Evolutionary conservation across 768 basidiomycete species (phyloP).

Genomic region (Boletus subparvulus): DNA sequence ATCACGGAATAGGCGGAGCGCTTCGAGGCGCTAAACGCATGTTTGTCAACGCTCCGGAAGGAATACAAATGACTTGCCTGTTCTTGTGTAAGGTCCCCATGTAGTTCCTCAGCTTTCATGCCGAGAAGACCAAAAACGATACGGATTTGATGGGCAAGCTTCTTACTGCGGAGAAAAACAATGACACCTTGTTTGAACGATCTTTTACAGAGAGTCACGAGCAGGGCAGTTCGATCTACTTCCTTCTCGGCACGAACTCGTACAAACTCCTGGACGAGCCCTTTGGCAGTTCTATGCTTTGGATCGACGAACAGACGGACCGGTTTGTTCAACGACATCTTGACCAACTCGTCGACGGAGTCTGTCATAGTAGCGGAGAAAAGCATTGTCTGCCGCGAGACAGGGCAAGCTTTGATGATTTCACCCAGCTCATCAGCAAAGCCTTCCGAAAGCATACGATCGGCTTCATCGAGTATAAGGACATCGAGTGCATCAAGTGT

Average conservation of each 20-base stretch:
- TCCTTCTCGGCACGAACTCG: conserved; percentile 83
- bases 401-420: conserved; percentile 88
- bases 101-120: conserved; percentile 90
- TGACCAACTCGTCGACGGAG: conserved; percentile 89
- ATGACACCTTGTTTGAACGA: conserved; percentile 84
- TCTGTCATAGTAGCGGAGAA: conserved; percentile 99
- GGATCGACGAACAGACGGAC: conserved; percentile 95
- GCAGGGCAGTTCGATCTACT: conserved; percentile 69
- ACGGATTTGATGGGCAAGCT: conserved; percentile 95
- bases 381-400: conserved; percentile 92
- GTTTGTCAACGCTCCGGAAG: conserved; percentile 4
- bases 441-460: conserved; percentile 94
- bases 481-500: conserved; percentile 90
- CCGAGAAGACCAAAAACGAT: conserved; percentile 86
- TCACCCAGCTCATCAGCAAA: conserved; percentile 94
- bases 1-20: conserved; percentile 85
- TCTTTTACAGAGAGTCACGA: conserved; percentile 82
- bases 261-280: conserved; percentile 92
- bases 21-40: conserved; percentile 67
- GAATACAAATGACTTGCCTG: conserved; percentile 52
- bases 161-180: conserved; percentile 95
- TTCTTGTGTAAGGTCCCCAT: conserved; percentile 95
- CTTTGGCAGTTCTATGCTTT: conserved; percentile 80
- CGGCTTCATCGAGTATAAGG: conserved; percentile 94
- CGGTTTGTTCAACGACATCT: conserved; percentile 89